Evolutionary conservation across 495 filamentous ascomycete species (phyloP).

Genomic region (Talaromyces thailandensis): DNA sequence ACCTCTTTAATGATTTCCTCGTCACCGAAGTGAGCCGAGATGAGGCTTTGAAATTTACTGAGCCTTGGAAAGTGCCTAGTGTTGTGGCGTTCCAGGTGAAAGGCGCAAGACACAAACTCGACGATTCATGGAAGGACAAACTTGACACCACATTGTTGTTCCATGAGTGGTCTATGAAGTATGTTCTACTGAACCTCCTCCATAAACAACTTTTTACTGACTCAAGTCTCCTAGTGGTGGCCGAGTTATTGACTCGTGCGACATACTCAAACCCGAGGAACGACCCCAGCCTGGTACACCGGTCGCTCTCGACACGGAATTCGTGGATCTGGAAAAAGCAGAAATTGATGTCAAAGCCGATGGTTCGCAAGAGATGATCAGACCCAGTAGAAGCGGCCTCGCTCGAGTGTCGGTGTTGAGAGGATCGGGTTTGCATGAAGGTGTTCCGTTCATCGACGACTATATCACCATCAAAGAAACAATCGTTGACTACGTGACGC

Average conservation of each 20-base stretch:
- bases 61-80: slow-evolving; percentile 83
- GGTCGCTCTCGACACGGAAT: slow-evolving; percentile 90
- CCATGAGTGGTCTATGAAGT: slow-evolving; percentile 58
- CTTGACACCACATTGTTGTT: slow-evolving; percentile 80
- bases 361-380: slow-evolving; percentile 74
- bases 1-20: slow-evolving; percentile 95
- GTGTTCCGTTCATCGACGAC: slow-evolving; percentile 88
- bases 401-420: slow-evolving; percentile 84
- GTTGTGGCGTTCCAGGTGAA: slow-evolving; percentile 80
- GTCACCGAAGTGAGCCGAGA: slow-evolving; percentile 69
- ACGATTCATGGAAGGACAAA: slow-evolving; percentile 74
- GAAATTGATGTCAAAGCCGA: slow-evolving; percentile 92
- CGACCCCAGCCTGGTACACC: slow-evolving; percentile 59
- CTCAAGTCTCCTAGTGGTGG: slow-evolving; percentile 16
- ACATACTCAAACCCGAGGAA: slow-evolving; percentile 58
- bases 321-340: slow-evolving; percentile 80
- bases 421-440: slow-evolving; percentile 64
- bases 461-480: slow-evolving; percentile 86
- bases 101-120: slow-evolving; percentile 60
- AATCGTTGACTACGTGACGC: slow-evolving; percentile 93
- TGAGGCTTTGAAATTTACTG: slow-evolving; percentile 81
- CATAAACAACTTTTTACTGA: slow-evolving; percentile 3
- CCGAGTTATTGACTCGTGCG: slow-evolving; percentile 30
- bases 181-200: slow-evolving; percentile 13
- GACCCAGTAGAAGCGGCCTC: slow-evolving; percentile 74